Base-by-base conservation (phyloP, 2,329 filamentous ascomycete genomes). In the Colletotrichum brevisporum region DNA sequence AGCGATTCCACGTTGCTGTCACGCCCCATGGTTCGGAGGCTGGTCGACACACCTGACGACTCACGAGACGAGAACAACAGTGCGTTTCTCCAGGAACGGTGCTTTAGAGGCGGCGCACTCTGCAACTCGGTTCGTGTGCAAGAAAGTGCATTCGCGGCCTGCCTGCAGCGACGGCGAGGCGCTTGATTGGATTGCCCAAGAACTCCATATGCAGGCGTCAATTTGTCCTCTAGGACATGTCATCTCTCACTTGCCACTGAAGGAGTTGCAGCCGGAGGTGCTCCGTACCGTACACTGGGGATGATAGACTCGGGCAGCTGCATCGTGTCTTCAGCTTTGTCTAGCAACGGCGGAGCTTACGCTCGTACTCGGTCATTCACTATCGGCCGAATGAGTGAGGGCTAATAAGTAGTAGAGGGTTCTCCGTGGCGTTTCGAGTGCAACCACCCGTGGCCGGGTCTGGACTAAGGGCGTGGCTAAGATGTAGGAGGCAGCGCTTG, bases 201-300 rank as follows among this genome's bases (percentile, higher is more conserved):
- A 18, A 57, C 41, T 15, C 41, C 41, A n/a, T 10, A 16, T 24
- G 60, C 24, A n/a, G 48, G 60, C 53, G 60, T 39, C 48, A 64
- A 39, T 18, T 27, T 52, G 60, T 54, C 53, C 53, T 24, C 27
- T 47, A 41, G 59, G 36, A 58, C 48, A n/a, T 68, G 54, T 68
- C 65, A 68, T 27, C 21, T 59, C 54, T 60, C 66, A 66, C 36
- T 45, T 60, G 55, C 62, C 62, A 69, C 58, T 16, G 41, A 21
- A 50, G 41, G 51, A 45, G 50, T 69, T 36, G 66, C 55, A 60
- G 48, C 60, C 53, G 61, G 31, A 26, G 55, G 55, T 18, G 12
- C 36, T 6, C 27, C n/a, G 43, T 47, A 47, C 27, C n/a, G 43
- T 47, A 47, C n/a, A 47, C 43, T 36, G 31, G 31, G 31, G 31